A percentile compares a stretch with the other conserved stretches of the same genome.
phyloP scores from a whole-genome alignment of 2,329 filamentous ascomycete species.

The Sporothrix protearum region DNA sequence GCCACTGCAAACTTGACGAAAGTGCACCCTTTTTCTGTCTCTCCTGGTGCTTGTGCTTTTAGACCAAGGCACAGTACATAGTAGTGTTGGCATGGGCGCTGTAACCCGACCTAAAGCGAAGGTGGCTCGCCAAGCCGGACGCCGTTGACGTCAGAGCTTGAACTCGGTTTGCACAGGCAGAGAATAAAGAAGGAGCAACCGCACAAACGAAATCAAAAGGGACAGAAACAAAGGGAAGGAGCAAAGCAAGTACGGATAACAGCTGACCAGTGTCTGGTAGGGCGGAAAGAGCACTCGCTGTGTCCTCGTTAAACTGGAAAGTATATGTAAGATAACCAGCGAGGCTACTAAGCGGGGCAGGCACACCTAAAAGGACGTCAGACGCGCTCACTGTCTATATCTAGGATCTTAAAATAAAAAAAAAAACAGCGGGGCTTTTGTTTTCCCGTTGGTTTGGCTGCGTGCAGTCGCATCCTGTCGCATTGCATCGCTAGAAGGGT shows the following conservation, averaged over 20 bases:
- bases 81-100: conserved; percentile 2
- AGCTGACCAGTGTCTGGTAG: background rate
- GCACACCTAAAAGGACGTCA: background rate
- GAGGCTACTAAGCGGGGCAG: conserved; percentile 5
- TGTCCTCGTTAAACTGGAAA: background rate
- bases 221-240: background rate
- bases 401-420: background rate
- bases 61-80: background rate
- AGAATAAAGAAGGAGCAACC: background rate
- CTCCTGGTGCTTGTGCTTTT: background rate
- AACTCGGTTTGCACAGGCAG: background rate
- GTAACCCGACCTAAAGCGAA: conserved; percentile 6
- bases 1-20: background rate
- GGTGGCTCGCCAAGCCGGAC: background rate
- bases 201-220: background rate
- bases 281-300: background rate
- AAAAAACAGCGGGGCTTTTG: background rate
- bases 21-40: background rate
- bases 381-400: background rate
- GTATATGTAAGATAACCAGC: background rate
- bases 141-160: conserved; percentile 18
- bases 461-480: background rate
- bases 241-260: background rate
- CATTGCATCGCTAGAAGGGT: background rate
- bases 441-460: background rate